phyloP scores from a whole-genome alignment of 257 asterid genomes.

The Plantago major region DNA sequence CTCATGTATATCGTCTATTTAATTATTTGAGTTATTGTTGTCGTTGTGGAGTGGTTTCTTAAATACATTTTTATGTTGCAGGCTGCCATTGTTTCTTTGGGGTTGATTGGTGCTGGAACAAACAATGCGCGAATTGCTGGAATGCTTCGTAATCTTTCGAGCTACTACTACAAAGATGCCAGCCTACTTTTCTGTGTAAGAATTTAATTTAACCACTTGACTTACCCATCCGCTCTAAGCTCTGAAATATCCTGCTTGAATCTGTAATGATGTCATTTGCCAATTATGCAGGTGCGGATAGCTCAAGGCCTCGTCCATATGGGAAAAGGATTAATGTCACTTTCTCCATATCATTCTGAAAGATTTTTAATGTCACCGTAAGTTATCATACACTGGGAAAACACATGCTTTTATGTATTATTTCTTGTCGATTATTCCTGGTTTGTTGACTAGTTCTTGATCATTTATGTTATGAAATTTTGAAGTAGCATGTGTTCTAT shows the following conservation, averaged over 20 bases:
- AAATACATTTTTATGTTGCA: constrained; percentile 16
- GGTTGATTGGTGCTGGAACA: constrained; percentile 97
- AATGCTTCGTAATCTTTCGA: constrained; percentile 93
- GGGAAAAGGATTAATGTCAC: constrained; percentile 88
- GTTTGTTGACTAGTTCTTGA: not conserved
- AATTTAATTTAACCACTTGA: constrained; percentile 14
- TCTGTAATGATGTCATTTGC: constrained; percentile 1
- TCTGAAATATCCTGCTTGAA: not conserved
- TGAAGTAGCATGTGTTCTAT: not conserved
- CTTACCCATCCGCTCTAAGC: constrained; percentile 2
- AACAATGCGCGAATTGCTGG: constrained; percentile 99
- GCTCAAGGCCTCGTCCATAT: constrained; percentile 95
- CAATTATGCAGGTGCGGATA: constrained; percentile 71
- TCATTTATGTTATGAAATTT: not conserved
- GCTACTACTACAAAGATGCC: constrained; percentile 96
- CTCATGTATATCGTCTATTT: too few relatives aligned
- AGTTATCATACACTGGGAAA: constrained; percentile 21
- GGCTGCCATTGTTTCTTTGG: constrained; percentile 89
- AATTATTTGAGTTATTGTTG: too few relatives aligned
- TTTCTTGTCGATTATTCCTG: not conserved
- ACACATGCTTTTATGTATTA: not conserved
- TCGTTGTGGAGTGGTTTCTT: too few relatives aligned
- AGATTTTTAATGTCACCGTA: constrained; percentile 78
- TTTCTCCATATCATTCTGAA: constrained; percentile 89
- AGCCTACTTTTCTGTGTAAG: constrained; percentile 90